These are phyloP conservation scores for Oryza australiensis DNA, from an alignment of 176 grass and related monocot species.

Conservation along the genomic window DNA sequence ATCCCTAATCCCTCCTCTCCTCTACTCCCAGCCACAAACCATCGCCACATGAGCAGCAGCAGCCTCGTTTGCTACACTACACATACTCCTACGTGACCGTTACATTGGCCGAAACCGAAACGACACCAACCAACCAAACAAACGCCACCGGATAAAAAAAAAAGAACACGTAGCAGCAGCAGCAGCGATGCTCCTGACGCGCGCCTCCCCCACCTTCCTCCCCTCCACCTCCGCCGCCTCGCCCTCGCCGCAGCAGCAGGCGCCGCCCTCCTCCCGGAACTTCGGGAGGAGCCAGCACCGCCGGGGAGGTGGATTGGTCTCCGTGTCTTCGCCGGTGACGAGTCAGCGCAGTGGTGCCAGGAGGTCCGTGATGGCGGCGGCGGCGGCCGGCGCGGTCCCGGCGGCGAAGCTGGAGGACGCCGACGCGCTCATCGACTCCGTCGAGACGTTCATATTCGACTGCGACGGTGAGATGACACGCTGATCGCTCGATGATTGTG, in stretches of 20 bases:
- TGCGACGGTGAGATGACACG: constrained; percentile 56
- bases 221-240: constrained; percentile 36
- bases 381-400: constrained; percentile 17
- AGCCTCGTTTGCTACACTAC: not conserved
- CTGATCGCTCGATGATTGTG: not conserved
- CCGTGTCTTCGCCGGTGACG: not conserved
- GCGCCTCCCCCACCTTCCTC: constrained; percentile 43
- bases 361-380: constrained; percentile 43
- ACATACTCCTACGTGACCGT: constrained; percentile 17
- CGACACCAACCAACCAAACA: constrained; percentile 38
- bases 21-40: constrained; percentile 41
- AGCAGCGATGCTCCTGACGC: constrained; percentile 48
- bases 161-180: not conserved
- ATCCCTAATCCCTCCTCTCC: not conserved
- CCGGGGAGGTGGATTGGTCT: not conserved
- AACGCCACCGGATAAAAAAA: constrained; percentile 14
- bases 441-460: constrained; percentile 96
- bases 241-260: constrained; percentile 22
- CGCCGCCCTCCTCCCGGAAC: not conserved
- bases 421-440: constrained; percentile 86
- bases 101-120: not conserved
- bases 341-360: constrained; percentile 1
- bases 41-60: not conserved
- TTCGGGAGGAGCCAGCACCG: not conserved
- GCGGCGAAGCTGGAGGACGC: constrained; percentile 67